A percentile compares a stretch with the other conserved stretches of the same genome.
Evolutionary conservation across 2,329 filamentous ascomycete genomes (phyloP).

Genomic region (Monilinia fructicola): DNA sequence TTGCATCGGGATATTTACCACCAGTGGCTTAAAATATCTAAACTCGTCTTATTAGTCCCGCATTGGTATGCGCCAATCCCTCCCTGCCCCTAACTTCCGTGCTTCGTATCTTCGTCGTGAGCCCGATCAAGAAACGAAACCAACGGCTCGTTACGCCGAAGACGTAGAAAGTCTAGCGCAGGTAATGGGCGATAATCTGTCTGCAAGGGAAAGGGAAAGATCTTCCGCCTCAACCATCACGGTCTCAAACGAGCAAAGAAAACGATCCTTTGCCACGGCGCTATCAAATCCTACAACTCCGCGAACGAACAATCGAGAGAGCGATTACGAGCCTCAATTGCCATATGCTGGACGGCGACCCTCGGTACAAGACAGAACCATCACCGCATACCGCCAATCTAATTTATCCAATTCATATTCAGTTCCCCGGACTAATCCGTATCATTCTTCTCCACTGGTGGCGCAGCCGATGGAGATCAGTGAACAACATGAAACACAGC

Average conservation of each 20-base stretch:
- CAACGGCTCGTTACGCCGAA: slow-evolving; percentile 30
- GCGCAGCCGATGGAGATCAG: slow-evolving; percentile 47
- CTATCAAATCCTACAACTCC: slow-evolving; percentile 38
- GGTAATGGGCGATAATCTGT: slow-evolving; percentile 35
- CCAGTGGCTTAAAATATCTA: slow-evolving; percentile 18
- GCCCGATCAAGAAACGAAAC: slow-evolving; percentile 34
- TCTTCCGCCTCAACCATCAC: slow-evolving; percentile 22
- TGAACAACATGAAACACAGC: slow-evolving; percentile 45
- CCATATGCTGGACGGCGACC: slow-evolving; percentile 34
- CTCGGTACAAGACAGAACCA: slow-evolving; percentile 31
- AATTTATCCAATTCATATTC: slow-evolving; percentile 37
- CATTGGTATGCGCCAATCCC: slow-evolving; percentile 35
- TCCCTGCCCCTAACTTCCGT: slow-evolving; percentile 30
- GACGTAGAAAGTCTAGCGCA: slow-evolving; percentile 34
- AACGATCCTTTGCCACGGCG: slow-evolving; percentile 31
- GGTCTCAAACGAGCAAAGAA: slow-evolving; percentile 32
- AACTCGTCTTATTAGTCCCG: slow-evolving; percentile 33
- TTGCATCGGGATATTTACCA: neutral
- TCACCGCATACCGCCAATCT: slow-evolving; percentile 39
- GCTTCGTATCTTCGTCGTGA: slow-evolving; percentile 35
- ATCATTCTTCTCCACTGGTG: slow-evolving; percentile 60
- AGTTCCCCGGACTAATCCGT: slow-evolving; percentile 35
- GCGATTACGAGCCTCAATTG: slow-evolving; percentile 35
- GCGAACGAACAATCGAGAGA: slow-evolving; percentile 32
- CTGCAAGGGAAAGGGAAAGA: slow-evolving; percentile 33